These are phyloP conservation scores for Pugionium dolabratum DNA, from an alignment of 345 rosid species.

Conservation along the genomic window DNA sequence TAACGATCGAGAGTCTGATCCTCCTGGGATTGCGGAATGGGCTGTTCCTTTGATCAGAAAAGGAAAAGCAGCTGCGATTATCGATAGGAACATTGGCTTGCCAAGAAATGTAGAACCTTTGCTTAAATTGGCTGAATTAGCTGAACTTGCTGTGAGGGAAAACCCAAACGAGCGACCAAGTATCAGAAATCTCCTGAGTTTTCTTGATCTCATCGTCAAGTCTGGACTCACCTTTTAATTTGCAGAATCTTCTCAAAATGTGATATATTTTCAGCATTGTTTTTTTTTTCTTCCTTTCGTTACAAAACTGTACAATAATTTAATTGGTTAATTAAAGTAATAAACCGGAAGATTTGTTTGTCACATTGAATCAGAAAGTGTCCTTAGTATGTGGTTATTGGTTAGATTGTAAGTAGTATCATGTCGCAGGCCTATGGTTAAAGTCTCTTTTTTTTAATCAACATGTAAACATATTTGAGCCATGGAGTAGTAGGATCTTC, in stretches of 20 bases:
- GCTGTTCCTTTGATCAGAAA: conserved; percentile 63
- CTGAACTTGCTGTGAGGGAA: conserved; percentile 67
- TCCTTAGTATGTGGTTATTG: background rate
- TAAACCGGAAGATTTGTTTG: conserved; percentile 26
- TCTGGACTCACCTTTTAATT: conserved; percentile 57
- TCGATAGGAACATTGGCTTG: conserved; percentile 61
- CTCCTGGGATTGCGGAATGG: conserved; percentile 75
- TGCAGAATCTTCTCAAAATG: conserved; percentile 19
- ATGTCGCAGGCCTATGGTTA: no score
- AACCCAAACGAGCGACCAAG: conserved; percentile 61
- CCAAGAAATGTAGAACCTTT: conserved; percentile 87
- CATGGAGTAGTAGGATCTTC: no score
- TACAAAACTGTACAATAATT: conserved; percentile 32
- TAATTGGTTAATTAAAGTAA: conserved; percentile 32
- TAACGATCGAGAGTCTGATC: conserved; percentile 58
- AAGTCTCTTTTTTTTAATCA: no score
- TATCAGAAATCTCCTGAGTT: conserved; percentile 54
- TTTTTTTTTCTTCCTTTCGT: background rate
- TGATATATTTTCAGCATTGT: conserved; percentile 25
- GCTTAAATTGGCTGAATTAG: conserved; percentile 76
- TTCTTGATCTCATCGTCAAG: conserved; percentile 70
- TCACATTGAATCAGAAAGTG: conserved; percentile 7
- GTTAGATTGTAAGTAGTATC: conserved; percentile 4
- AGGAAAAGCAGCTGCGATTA: conserved; percentile 72
- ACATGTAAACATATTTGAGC: no score